Conservation (phyloP, 1,139 yeast genomes). For the Lodderomyces theae region DNA sequence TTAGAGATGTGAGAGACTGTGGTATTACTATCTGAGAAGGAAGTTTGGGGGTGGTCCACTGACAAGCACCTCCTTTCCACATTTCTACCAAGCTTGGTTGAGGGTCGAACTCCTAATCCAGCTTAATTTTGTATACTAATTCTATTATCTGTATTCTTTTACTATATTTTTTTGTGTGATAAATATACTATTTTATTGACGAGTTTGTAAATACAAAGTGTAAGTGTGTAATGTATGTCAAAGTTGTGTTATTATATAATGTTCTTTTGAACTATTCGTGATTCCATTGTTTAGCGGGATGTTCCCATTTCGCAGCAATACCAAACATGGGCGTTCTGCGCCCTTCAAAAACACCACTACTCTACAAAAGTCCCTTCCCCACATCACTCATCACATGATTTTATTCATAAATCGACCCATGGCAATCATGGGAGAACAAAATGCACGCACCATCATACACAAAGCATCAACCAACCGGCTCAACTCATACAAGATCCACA, state of each 20-base stretch:
- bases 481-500: constrained; percentile 45
- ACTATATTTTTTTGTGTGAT: constrained; percentile 3
- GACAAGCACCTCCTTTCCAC: too few relatives aligned
- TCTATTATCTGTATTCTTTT: not conserved
- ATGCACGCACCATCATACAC: constrained; percentile 47
- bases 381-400: constrained; percentile 23
- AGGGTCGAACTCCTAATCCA: not conserved
- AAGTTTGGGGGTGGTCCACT: too few relatives aligned
- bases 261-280: too few relatives aligned
- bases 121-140: constrained; percentile 1
- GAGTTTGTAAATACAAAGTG: too few relatives aligned
- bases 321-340: too few relatives aligned
- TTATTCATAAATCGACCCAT: constrained; percentile 46
- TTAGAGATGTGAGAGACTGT: too few relatives aligned
- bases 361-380: not conserved
- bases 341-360: not conserved
- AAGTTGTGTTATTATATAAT: too few relatives aligned
- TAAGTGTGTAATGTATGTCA: too few relatives aligned
- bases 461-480: constrained; percentile 44
- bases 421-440: constrained; percentile 51
- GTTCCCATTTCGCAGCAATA: too few relatives aligned
- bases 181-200: constrained; percentile 3
- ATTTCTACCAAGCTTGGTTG: too few relatives aligned
- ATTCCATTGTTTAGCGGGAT: too few relatives aligned
- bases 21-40: too few relatives aligned